Evolutionary conservation across 2,329 filamentous ascomycete species (phyloP).

Genomic region (Botrytis medusae): DNA sequence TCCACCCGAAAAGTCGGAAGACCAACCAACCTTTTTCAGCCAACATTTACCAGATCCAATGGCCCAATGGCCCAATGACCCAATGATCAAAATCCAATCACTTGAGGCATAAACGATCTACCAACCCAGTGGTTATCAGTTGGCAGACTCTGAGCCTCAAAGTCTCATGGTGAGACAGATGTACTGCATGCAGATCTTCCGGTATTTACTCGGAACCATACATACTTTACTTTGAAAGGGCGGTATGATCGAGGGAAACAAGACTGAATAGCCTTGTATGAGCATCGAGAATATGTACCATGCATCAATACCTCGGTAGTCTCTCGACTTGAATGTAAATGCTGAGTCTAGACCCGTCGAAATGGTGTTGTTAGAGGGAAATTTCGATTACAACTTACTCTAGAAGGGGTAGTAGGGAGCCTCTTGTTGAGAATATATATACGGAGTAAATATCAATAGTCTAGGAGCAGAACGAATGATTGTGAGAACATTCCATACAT

Average conservation of each 20-base stretch:
- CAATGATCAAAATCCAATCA: not conserved
- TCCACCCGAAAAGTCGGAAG: not conserved
- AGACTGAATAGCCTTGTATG: not conserved
- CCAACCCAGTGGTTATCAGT: not conserved
- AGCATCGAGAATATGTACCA: not conserved
- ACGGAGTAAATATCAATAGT: not conserved
- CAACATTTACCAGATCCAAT: not conserved
- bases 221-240: not conserved
- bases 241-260: slow-evolving; percentile 3
- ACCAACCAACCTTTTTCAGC: not conserved
- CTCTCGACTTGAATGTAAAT: not conserved
- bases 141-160: not conserved
- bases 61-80: not conserved
- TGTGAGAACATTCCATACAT: not conserved
- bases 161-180: not conserved
- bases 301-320: not conserved
- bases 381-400: not conserved
- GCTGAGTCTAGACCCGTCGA: not conserved
- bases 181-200: not conserved
- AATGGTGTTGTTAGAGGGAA: not conserved
- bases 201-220: not conserved
- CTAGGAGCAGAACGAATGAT: not conserved
- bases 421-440: not conserved
- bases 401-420: not conserved
- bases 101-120: not conserved